phyloP scores from a whole-genome alignment of 2,329 filamentous ascomycete genomes.

The Penicillium sp. region DNA sequence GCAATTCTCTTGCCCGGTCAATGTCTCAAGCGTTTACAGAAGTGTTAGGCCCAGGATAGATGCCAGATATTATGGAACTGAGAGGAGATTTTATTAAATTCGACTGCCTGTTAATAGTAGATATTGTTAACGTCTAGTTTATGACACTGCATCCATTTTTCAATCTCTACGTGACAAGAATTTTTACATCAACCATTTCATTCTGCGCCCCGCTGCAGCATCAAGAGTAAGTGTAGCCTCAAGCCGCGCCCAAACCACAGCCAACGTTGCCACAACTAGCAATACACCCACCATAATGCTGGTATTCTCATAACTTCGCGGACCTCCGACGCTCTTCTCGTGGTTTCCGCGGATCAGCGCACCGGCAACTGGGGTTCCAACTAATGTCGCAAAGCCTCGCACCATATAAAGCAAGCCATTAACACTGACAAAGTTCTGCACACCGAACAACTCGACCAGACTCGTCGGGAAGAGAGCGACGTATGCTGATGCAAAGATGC shows the following conservation, averaged over 20 bases:
- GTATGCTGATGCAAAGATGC: constrained; percentile 41
- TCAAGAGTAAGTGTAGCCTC: constrained; percentile 22
- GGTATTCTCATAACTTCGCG: constrained; percentile 26
- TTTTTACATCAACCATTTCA: constrained; percentile 21
- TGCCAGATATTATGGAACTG: background rate
- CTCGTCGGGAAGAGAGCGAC: constrained; percentile 43
- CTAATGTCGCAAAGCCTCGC: constrained; percentile 38
- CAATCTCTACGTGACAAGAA: no score
- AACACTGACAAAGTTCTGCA: constrained; percentile 41
- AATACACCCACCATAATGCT: constrained; percentile 28
- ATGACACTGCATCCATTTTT: background rate
- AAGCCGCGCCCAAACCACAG: constrained; percentile 29
- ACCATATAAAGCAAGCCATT: constrained; percentile 45
- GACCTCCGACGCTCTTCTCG: constrained; percentile 6
- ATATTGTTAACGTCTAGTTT: background rate
- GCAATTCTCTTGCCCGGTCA: no score
- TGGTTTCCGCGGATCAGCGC: constrained; percentile 27
- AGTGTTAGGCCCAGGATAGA: background rate
- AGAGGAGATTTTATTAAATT: background rate
- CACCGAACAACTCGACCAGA: constrained; percentile 42
- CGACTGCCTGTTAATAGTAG: background rate
- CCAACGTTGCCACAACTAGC: constrained; percentile 24
- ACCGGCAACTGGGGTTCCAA: constrained; percentile 40
- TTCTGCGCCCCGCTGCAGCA: constrained; percentile 4
- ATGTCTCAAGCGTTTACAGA: background rate